phyloP scores from a whole-genome alignment of 169 alveolate species.

The Prorocentrum cordatum region DNA sequence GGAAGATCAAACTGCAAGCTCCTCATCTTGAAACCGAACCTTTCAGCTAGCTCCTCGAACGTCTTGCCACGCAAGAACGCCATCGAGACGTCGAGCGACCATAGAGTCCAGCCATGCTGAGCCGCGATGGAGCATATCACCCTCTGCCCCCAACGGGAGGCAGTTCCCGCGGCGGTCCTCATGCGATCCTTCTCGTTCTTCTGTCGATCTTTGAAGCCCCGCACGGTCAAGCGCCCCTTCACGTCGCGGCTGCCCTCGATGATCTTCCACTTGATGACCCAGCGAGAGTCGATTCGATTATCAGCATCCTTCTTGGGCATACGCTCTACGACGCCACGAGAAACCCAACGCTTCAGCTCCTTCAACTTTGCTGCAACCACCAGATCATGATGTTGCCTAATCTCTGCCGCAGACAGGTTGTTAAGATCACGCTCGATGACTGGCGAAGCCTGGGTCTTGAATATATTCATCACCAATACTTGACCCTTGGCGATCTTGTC shows the following conservation, averaged over 20 bases:
- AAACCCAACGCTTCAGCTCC: not conserved
- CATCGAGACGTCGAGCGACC: not conserved
- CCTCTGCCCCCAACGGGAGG: constrained; percentile 2
- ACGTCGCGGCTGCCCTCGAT: not conserved
- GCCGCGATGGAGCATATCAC: not conserved
- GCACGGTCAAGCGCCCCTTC: not conserved
- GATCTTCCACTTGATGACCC: constrained; percentile 32
- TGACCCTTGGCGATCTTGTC: no score
- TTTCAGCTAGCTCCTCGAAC: no score
- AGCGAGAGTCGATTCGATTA: not conserved
- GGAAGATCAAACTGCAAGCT: no score
- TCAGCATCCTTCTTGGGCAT: not conserved
- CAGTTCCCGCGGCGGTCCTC: not conserved
- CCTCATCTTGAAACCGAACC: no score
- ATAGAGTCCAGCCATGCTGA: not conserved
- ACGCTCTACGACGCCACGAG: not conserved
- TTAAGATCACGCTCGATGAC: no score
- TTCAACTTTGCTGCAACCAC: not conserved
- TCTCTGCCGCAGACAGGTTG: no score
- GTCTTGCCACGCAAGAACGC: constrained; percentile 6
- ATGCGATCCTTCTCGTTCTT: not conserved
- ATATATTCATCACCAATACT: no score
- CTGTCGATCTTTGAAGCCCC: not conserved
- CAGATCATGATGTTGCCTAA: no score
- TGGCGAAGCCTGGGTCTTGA: no score